Evolutionary conservation across 129 eudicot genomes (phyloP), one percentile per base, ranked within the genome.

Genomic region (Scalesia atractyloides): DNA sequence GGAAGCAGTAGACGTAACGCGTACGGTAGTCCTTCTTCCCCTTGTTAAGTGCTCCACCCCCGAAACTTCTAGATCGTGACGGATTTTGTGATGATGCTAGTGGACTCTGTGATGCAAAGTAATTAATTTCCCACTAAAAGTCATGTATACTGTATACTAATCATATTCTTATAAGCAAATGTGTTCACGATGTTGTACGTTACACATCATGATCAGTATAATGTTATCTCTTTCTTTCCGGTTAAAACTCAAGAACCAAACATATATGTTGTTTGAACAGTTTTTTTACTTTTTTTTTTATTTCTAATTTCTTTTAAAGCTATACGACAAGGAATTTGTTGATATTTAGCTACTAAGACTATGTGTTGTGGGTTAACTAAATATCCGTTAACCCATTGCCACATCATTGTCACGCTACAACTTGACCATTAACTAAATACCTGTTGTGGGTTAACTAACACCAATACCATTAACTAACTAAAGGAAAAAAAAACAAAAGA

Each of bases 11-110:
- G 91, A 76, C 83, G 99, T 15, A 95, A 95, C 72, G 99, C 97
- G 0, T 95, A 95, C 46, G 99, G 97, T 39, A 73, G 88, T 48
- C 99, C 99, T 5, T 95, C 97, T 53, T 95, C 99, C 2, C 99
- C 99, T 76, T 95, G 82, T 82, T 95, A 64, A 95, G 99, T 76
- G 97, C 99, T 36, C 99, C 99, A 26, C 97, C 99, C 7, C 87
- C 68, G 68, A 83, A 95, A 47, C 84, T 95, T 33, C 94, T 95
- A 19, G 96, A 95, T 15, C 87, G 94, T 13, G 97, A 95, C 73
- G 99, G 99, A 8, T 88, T 86, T 58, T 95, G 99, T 49, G 97
- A 95, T 69, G 77, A 85, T 15, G 85, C 79, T 66, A 81, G 87
- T 26, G 99, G 99, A 66, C 90, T 95, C 5, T 95, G 96, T 83